Percentiles rank a stretch among this genome's conserved stretches.
Evolutionary conservation across 345 rosid genomes (phyloP).

Genomic region (Eucalyptus dawsonii): DNA sequence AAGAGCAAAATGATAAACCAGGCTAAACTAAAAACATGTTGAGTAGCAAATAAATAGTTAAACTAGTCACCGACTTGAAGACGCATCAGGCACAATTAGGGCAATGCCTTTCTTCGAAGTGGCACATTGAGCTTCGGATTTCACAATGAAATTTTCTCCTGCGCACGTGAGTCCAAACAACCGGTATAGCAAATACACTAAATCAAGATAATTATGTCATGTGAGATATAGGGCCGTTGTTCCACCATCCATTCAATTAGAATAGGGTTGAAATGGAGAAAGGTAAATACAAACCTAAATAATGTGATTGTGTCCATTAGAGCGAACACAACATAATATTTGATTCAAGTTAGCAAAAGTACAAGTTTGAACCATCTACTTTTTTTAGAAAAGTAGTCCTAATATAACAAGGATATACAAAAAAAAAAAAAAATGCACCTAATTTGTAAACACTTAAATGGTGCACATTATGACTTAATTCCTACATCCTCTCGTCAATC

Average conservation of each 20-base stretch:
- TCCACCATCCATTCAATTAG: no score
- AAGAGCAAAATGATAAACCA: background rate
- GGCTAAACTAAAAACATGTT: background rate
- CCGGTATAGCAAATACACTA: slow-evolving; percentile 47
- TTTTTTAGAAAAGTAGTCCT: no score
- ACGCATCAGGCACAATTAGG: slow-evolving; percentile 70
- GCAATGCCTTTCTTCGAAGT: slow-evolving; percentile 71
- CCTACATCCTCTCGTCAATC: background rate
- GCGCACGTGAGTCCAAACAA: slow-evolving; percentile 77
- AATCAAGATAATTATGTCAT: no score
- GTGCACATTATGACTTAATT: background rate
- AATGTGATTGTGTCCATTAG: no score
- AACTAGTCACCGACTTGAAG: slow-evolving; percentile 40
- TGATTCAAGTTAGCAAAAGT: no score
- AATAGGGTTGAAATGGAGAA: no score
- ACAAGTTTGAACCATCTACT: no score
- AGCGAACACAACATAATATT: no score
- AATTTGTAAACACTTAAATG: background rate
- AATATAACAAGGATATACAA: no score
- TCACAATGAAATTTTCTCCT: slow-evolving; percentile 73
- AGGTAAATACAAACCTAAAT: no score
- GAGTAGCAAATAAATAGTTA: background rate
- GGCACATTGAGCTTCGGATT: slow-evolving; percentile 78
- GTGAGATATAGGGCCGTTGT: no score
- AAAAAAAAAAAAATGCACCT: background rate